A percentile compares a stretch with the other conserved stretches of the same genome.
Evolutionary conservation across 2,329 filamentous ascomycete species (phyloP).

Genomic region (Neophaeococcomyces aloes): DNA sequence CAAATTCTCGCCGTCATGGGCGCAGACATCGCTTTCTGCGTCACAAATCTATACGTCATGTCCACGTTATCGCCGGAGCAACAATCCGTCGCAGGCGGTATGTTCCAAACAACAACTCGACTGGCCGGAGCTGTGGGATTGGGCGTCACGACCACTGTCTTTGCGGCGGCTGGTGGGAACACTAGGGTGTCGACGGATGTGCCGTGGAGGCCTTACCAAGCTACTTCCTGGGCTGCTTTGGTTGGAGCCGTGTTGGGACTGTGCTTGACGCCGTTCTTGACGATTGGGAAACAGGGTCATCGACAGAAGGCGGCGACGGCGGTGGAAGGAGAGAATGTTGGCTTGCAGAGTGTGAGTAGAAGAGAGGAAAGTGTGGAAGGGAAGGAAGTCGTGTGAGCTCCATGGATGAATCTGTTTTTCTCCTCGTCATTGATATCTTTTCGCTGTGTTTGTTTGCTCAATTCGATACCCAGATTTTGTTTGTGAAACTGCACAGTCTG

Average conservation of each 20-base stretch:
- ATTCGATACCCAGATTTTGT: too few species aligned
- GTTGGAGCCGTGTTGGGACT: conserved; percentile 16
- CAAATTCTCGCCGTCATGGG: conserved; percentile 53
- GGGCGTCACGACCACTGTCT: conserved; percentile 48
- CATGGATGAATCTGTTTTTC: too few species aligned
- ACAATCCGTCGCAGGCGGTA: conserved; percentile 55
- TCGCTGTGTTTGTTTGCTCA: too few species aligned
- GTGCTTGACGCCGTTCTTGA: conserved; percentile 20
- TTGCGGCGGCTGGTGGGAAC: conserved; percentile 16
- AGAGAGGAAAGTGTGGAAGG: background rate
- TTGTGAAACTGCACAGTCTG: too few species aligned
- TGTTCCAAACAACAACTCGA: conserved; percentile 57
- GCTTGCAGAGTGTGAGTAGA: too few species aligned
- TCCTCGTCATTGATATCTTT: too few species aligned
- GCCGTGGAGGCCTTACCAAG: conserved; percentile 20
- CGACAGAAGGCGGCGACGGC: conserved; percentile 11
- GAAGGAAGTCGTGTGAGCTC: too few species aligned
- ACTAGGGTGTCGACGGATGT: conserved; percentile 11
- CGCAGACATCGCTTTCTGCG: conserved; percentile 60
- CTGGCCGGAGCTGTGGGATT: conserved; percentile 50
- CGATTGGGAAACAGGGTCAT: conserved; percentile 19
- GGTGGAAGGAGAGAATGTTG: too few species aligned
- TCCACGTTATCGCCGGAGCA: conserved; percentile 52
- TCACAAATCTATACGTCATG: conserved; percentile 61
- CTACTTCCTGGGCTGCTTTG: conserved; percentile 21